Percentiles rank a stretch among this genome's conserved stretches.
These are phyloP conservation scores for Rosa hybrid DNA, from an alignment of 331 rosid genomes.

Conservation along the genomic window DNA sequence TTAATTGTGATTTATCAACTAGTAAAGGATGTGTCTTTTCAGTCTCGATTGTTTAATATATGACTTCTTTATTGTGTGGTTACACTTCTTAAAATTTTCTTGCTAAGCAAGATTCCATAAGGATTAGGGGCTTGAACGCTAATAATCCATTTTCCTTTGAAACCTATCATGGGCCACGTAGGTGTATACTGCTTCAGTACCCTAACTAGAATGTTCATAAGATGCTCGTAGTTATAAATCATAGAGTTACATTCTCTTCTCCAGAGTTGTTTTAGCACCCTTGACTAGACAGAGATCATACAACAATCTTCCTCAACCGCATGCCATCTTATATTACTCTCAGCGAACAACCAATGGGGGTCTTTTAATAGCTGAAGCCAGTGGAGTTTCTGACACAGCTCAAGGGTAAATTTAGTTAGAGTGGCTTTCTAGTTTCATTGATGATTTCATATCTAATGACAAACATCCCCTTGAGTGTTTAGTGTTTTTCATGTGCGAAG, in stretches of 20 bases:
- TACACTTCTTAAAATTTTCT: no score
- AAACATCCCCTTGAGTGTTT: background rate
- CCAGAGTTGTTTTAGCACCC: constrained; percentile 13
- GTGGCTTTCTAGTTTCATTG: background rate
- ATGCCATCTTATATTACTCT: constrained; percentile 16
- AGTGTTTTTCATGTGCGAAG: constrained; percentile 11
- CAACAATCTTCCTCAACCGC: constrained; percentile 12
- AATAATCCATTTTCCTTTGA: no score
- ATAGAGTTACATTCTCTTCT: background rate
- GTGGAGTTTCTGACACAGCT: constrained; percentile 17
- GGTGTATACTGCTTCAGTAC: no score
- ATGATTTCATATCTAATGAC: background rate
- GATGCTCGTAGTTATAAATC: background rate
- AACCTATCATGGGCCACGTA: no score
- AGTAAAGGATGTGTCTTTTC: background rate
- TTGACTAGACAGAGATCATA: constrained; percentile 15
- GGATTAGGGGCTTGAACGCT: no score
- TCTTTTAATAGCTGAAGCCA: constrained; percentile 20
- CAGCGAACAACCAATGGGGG: constrained; percentile 19
- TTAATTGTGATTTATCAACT: background rate
- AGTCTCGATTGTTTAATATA: no score
- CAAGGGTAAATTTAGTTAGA: constrained; percentile 3
- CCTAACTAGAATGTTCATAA: no score
- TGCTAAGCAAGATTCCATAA: no score
- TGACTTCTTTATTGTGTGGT: no score